Evolutionary conservation across 345 rosid genomes (phyloP).

Genomic region (Corchorus olitorius): DNA sequence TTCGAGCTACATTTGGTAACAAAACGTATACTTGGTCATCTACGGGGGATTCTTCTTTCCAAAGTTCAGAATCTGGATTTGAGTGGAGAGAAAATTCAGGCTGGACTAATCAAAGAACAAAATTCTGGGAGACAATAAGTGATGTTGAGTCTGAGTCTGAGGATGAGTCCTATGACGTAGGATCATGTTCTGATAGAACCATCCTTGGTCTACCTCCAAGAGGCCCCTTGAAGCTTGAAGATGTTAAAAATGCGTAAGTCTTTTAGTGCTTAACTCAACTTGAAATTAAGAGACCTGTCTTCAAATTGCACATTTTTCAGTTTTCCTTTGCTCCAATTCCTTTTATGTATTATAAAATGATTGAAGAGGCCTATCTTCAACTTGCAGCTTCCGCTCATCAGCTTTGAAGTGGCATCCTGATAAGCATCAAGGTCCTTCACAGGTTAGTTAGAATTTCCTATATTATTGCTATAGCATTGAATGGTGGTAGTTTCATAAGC

Average conservation of each 20-base stretch:
- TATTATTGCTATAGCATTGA: background rate
- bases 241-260: conserved; percentile 84
- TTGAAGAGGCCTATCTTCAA: background rate
- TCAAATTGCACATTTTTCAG: background rate
- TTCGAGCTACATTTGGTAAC: conserved; percentile 50
- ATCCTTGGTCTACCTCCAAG: conserved; percentile 64
- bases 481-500: background rate
- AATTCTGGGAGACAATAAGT: conserved; percentile 42
- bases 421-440: conserved; percentile 74
- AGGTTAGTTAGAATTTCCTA: conserved; percentile 39
- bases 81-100: conserved; percentile 64
- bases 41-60: conserved; percentile 30
- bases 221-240: conserved; percentile 67
- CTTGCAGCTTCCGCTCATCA: conserved; percentile 62
- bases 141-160: conserved; percentile 49
- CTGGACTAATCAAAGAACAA: conserved; percentile 39
- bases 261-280: background rate
- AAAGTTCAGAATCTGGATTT: conserved; percentile 42
- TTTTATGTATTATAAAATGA: background rate
- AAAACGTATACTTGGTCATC: conserved; percentile 55
- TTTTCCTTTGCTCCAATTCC: background rate
- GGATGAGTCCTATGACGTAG: conserved; percentile 38
- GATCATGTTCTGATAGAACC: conserved; percentile 63
- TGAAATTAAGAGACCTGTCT: background rate
- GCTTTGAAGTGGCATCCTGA: conserved; percentile 98